These are phyloP conservation scores for Onygenales sp. DNA, from an alignment of 2,329 filamentous ascomycete species.

Conservation along the genomic window DNA sequence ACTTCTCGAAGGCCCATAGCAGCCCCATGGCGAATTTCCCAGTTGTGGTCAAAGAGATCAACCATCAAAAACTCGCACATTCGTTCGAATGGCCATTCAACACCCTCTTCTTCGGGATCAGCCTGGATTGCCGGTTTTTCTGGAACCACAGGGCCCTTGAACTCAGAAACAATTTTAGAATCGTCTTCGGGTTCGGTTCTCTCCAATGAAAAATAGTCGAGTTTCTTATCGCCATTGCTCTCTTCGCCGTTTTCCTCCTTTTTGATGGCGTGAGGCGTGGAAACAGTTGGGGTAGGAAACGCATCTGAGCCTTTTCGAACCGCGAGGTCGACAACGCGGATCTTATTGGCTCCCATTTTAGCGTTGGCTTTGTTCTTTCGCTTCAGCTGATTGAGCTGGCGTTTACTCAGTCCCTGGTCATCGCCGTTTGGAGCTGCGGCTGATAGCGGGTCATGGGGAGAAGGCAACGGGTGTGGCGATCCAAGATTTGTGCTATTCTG, in stretches of 20 bases:
- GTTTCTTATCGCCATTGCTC: constrained; percentile 51
- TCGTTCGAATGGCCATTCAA: constrained; percentile 88
- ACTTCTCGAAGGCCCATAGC: constrained; percentile 92
- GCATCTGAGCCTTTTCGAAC: constrained; percentile 53
- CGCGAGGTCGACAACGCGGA: constrained; percentile 81
- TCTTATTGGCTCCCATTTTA: constrained; percentile 81
- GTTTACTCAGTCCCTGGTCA: constrained; percentile 70
- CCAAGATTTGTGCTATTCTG: constrained; percentile 37
- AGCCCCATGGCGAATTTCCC: constrained; percentile 93
- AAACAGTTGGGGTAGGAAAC: constrained; percentile 46
- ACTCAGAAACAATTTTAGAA: constrained; percentile 85
- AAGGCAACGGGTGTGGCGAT: constrained; percentile 32
- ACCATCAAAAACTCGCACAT: constrained; percentile 90
- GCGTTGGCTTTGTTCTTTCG: constrained; percentile 86
- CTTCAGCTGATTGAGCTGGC: constrained; percentile 90
- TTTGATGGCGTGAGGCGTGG: constrained; percentile 49
- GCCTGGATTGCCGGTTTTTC: constrained; percentile 80
- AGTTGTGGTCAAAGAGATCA: constrained; percentile 84
- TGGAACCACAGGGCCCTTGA: constrained; percentile 71
- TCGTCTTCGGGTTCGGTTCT: constrained; percentile 75
- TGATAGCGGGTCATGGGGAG: constrained; percentile 35
- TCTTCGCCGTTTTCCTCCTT: constrained; percentile 46
- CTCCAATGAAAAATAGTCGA: constrained; percentile 88
- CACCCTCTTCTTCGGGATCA: constrained; percentile 65
- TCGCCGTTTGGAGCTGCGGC: constrained; percentile 42